Conservation (phyloP, 1,284 basidiomycete genomes). For the Trichosporon sp. region DNA sequence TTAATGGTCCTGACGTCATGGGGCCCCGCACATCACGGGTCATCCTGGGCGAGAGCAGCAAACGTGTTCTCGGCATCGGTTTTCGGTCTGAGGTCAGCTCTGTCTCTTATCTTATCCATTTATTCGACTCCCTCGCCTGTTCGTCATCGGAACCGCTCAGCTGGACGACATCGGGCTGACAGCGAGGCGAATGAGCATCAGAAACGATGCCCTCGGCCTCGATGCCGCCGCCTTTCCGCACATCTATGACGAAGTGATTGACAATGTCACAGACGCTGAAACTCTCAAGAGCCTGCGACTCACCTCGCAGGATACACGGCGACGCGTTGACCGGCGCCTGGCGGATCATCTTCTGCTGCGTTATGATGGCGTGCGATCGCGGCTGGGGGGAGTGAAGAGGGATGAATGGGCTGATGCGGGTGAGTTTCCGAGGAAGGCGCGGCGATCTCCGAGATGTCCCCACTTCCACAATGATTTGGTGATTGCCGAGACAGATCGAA, state of each 20-base stretch:
- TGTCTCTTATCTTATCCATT: no score
- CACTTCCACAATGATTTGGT: no score
- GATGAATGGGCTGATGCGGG: background rate
- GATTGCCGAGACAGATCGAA: no score
- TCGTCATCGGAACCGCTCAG: no score
- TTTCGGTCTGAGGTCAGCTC: no score
- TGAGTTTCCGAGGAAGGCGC: background rate
- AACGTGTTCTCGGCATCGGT: no score
- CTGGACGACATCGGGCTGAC: no score
- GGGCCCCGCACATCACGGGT: no score
- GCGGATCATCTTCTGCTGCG: background rate
- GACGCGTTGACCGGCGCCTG: background rate
- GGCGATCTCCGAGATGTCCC: background rate
- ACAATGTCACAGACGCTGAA: background rate
- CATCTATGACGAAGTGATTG: background rate
- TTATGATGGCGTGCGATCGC: background rate
- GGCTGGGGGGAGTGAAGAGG: background rate
- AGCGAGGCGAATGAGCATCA: background rate
- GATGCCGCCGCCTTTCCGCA: constrained; percentile 3
- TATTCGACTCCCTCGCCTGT: no score
- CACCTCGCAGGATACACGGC: background rate
- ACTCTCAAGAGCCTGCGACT: background rate
- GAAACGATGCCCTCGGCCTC: background rate
- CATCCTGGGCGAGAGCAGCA: no score
- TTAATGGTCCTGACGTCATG: no score